phyloP scores from a whole-genome alignment of 495 filamentous ascomycete species.

The Cladorrhinum samala region DNA sequence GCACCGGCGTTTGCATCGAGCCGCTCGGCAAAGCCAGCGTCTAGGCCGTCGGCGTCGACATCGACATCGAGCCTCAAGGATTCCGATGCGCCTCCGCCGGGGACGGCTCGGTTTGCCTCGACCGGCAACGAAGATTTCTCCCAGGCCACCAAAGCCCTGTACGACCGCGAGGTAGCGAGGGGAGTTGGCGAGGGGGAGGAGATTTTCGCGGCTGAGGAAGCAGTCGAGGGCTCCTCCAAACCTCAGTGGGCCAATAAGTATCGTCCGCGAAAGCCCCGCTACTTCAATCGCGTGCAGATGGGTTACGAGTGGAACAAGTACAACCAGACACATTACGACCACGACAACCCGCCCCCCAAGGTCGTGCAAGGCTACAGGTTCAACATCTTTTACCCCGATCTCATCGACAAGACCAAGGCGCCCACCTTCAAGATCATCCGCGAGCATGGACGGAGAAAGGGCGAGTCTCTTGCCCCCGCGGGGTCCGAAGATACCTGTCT shows the following conservation, averaged over 20 bases:
- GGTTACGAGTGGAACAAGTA: slow-evolving; percentile 99
- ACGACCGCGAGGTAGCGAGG: slow-evolving; percentile 87
- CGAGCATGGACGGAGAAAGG: slow-evolving; percentile 79
- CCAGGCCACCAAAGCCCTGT: slow-evolving; percentile 82
- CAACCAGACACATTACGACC: slow-evolving; percentile 99
- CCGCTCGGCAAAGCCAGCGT: slow-evolving; percentile 19
- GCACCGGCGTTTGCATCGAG: slow-evolving; percentile 6
- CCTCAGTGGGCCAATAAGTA: slow-evolving; percentile 87
- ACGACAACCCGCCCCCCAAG: slow-evolving; percentile 96
- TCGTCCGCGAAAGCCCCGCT: slow-evolving; percentile 85
- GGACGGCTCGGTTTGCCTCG: slow-evolving; percentile 66
- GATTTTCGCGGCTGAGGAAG: slow-evolving; percentile 89
- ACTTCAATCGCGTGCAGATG: slow-evolving; percentile 98
- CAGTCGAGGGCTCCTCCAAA: slow-evolving; percentile 55
- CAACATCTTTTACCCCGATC: slow-evolving; percentile 98
- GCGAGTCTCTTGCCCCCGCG: slow-evolving; percentile 90
- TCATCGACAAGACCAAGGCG: slow-evolving; percentile 93
- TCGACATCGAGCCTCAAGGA: slow-evolving; percentile 12
- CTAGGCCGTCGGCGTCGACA: slow-evolving; percentile 22
- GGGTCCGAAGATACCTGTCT: slow-evolving; percentile 96
- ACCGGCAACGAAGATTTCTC: slow-evolving; percentile 81
- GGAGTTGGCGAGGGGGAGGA: slow-evolving; percentile 92
- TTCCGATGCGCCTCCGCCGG: slow-evolving; percentile 42
- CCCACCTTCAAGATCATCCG: slow-evolving; percentile 93
- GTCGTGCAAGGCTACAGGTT: slow-evolving; percentile 99